A percentile compares a stretch with the other conserved stretches of the same genome.
Evolutionary conservation across 2,329 filamentous ascomycete species (phyloP).

Genomic region (Colletotrichum magnum): DNA sequence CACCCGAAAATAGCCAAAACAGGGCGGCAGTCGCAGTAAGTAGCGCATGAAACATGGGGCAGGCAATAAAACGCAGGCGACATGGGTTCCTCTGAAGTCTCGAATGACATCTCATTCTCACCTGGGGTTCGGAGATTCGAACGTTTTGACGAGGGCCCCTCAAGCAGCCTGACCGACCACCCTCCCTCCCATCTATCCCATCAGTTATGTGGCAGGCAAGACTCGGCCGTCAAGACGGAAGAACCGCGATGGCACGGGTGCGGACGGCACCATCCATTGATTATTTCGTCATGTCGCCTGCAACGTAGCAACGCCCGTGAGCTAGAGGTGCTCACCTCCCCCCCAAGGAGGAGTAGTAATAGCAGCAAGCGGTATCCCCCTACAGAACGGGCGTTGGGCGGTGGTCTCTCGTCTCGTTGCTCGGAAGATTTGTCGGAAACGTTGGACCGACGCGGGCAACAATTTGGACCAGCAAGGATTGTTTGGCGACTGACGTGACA

Average conservation of each 20-base stretch:
- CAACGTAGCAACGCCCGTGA: not conserved
- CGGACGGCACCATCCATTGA: slow-evolving; percentile 8
- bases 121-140: slow-evolving; percentile 35
- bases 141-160: slow-evolving; percentile 17
- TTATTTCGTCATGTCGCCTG: slow-evolving; percentile 27
- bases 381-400: not conserved
- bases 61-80: slow-evolving; percentile 16
- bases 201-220: not conserved
- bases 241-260: not conserved
- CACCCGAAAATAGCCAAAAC: slow-evolving; percentile 30
- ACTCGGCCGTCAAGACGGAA: not conserved
- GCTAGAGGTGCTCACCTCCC: too few species aligned
- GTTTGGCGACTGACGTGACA: slow-evolving; percentile 35
- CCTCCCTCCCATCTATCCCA: not conserved
- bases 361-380: too few species aligned
- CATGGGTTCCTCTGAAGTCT: slow-evolving; percentile 28
- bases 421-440: slow-evolving; percentile 36
- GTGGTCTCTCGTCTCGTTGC: not conserved
- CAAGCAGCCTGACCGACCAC: slow-evolving; percentile 9
- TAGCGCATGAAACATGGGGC: slow-evolving; percentile 33
- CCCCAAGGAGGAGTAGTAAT: too few species aligned
- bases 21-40: slow-evolving; percentile 4
- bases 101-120: slow-evolving; percentile 20
- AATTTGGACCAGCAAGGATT: slow-evolving; percentile 16
- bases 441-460: slow-evolving; percentile 18